Base-by-base conservation (phyloP, 257 asterid species). In the Nemophila menziesii region DNA sequence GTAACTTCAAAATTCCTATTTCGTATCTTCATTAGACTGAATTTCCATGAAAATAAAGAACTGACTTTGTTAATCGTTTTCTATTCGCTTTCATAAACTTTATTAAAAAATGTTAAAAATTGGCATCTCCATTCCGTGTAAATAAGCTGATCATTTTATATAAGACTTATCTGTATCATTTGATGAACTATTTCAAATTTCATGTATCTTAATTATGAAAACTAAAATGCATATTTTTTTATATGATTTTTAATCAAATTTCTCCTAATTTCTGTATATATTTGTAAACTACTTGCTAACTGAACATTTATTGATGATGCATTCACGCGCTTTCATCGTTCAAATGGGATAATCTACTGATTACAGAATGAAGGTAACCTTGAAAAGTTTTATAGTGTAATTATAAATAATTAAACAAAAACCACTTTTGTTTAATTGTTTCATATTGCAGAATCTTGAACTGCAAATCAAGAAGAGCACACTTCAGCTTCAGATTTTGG, bases 391-490 rank as follows among this genome's bases (percentile, higher is more conserved):
- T 29, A 29, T 29, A 29, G 8, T 29, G 11, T 5, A 3, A 17
- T 1, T 16, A 18, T 0, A 11, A 3, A n/a, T 5, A 11, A 13
- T 1, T 12, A 26, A 11, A 14, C 3, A 4, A 15, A 3, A 5
- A n/a, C 10, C 6, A 5, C 24, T 16, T 23, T 13, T 21, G 18
- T 6, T 58, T 46, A 10, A 17, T 40, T 8, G 5, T 38, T 21
- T 0, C 20, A 55, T 49, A 29, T 36, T 27, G 24, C 48, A 77
- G 93, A 80, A 80, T 66, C 54, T 64, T 3, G 71, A 77, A 52
- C 66, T 70, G 48, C 84, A 73, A 58, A 66, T 71, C 11, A 63
- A 65, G 60, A 70, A 75, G 52, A 42, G 51, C 18, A 16, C 48
- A 11, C 50, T 72, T 10, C 74, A 72, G 43, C 36, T 67, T 24